Percentiles rank a stretch among this genome's conserved stretches.
Conservation (phyloP, 768 basidiomycete genomes). For the Gautieria morchelliformis region DNA sequence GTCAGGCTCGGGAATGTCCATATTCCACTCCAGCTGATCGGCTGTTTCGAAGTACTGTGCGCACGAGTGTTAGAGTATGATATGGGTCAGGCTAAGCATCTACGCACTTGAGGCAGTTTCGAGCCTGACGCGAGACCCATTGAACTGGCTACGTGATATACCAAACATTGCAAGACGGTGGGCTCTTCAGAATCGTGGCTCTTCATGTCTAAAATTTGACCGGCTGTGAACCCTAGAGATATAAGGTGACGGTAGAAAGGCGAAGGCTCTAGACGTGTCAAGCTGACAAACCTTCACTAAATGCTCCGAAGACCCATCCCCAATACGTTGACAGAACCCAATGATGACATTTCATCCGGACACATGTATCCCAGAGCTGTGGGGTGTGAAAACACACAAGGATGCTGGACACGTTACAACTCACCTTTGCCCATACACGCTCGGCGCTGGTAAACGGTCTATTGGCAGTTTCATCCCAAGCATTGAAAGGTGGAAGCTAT, state of each 20-base stretch:
- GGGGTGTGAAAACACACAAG: not conserved
- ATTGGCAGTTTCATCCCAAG: not conserved
- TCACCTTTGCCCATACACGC: slow-evolving; percentile 22
- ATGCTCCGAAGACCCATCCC: slow-evolving; percentile 34
- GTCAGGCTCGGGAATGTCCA: not conserved
- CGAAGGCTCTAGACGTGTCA: not conserved
- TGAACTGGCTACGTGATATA: slow-evolving; percentile 19
- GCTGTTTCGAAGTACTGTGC: not conserved
- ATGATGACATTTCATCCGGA: slow-evolving; percentile 23
- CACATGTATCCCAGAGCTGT: slow-evolving; percentile 25
- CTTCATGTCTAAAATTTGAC: slow-evolving; percentile 12
- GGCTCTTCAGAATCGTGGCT: slow-evolving; percentile 10
- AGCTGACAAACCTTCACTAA: slow-evolving; percentile 25
- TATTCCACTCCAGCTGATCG: not conserved
- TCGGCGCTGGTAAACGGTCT: slow-evolving; percentile 9
- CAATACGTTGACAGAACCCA: slow-evolving; percentile 35
- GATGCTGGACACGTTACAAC: not conserved
- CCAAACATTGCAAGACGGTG: slow-evolving; percentile 16
- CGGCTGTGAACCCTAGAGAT: slow-evolving; percentile 15
- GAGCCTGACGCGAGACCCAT: not conserved
- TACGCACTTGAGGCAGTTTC: not conserved
- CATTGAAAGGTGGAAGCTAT: not conserved
- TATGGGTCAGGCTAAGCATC: not conserved
- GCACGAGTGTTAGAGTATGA: not conserved
- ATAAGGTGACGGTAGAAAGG: not conserved